phyloP scores from a whole-genome alignment of 345 rosid species.

The Psidium guajava region DNA sequence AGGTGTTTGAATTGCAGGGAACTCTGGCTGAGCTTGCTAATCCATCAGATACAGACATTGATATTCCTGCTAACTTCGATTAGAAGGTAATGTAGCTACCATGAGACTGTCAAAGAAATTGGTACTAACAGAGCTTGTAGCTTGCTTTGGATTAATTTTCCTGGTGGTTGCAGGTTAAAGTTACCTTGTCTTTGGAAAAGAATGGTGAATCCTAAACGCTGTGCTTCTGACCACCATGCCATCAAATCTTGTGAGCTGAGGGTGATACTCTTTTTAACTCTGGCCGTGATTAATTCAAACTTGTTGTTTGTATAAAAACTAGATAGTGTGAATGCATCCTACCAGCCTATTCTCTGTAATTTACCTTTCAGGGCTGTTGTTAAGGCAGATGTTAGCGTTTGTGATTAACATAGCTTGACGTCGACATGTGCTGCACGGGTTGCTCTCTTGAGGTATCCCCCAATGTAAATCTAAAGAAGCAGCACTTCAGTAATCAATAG shows the following conservation, averaged over 20 bases:
- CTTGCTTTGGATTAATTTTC: neutral
- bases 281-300: neutral
- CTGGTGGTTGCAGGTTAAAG: neutral
- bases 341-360: neutral
- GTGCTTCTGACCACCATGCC: neutral
- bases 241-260: neutral
- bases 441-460: neutral
- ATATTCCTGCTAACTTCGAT: slow-evolving; percentile 39
- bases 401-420: neutral
- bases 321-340: neutral
- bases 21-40: slow-evolving; percentile 43
- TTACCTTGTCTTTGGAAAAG: neutral
- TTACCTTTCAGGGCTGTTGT: neutral
- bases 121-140: neutral
- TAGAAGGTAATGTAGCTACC: slow-evolving; percentile 20
- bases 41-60: slow-evolving; percentile 57
- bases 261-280: neutral
- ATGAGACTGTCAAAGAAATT: neutral
- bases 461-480: neutral
- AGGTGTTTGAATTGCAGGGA: slow-evolving; percentile 36
- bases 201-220: neutral
- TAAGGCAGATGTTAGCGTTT: neutral
- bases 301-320: neutral
- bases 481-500: neutral
- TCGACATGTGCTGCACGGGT: neutral